A percentile compares a stretch with the other conserved stretches of the same genome.
These are phyloP conservation scores for Ustilago hordei DNA, from an alignment of 1,284 basidiomycete genomes.

Conservation along the genomic window DNA sequence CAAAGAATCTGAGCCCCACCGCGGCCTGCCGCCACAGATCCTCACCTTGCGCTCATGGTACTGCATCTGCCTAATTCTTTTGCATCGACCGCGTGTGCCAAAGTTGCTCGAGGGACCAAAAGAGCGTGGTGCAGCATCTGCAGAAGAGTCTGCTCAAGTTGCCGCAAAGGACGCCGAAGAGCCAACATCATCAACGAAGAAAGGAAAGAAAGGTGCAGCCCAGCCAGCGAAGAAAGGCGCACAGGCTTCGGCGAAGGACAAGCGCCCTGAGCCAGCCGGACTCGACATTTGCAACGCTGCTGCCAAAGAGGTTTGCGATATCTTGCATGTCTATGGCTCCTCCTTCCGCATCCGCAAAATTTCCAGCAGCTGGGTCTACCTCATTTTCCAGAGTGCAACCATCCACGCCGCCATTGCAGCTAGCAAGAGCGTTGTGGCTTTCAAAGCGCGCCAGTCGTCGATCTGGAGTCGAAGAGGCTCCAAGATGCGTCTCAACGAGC, in stretches of 20 bases:
- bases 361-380: conserved; percentile 52
- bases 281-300: conserved; percentile 51
- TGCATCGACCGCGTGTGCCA: conserved; percentile 50
- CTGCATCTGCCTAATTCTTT: conserved; percentile 51
- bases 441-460: conserved; percentile 46
- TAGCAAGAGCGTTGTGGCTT: conserved; percentile 40
- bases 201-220: conserved; percentile 1
- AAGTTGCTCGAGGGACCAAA: conserved; percentile 26
- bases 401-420: conserved; percentile 51
- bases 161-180: not conserved
- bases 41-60: conserved; percentile 55
- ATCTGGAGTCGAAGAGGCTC: conserved; percentile 27
- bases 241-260: not conserved
- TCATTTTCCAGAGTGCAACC: conserved; percentile 56
- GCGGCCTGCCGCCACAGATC: conserved; percentile 45
- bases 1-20: conserved; percentile 30
- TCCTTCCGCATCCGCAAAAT: conserved; percentile 56
- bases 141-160: conserved; percentile 3
- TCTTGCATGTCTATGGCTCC: conserved; percentile 49
- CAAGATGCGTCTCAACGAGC: not conserved
- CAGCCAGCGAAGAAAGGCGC: not conserved
- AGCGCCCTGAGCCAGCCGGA: conserved; percentile 27
- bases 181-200: not conserved
- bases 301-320: conserved; percentile 49
- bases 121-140: conserved; percentile 1